phyloP scores from a whole-genome alignment of 345 rosid genomes.

The Erucastrum elatum region DNA sequence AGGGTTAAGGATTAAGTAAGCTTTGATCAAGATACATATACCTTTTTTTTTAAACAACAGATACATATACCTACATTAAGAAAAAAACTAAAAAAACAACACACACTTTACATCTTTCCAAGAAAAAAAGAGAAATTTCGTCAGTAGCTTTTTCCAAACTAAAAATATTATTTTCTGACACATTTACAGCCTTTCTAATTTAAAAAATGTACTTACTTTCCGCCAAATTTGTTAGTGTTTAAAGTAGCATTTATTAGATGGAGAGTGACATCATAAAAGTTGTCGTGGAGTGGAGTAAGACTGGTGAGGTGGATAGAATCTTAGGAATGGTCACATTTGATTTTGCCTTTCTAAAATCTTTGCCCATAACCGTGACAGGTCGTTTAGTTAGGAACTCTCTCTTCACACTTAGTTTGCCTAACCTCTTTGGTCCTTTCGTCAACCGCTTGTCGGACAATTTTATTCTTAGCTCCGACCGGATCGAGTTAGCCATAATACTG shows the following conservation, averaged over 20 bases:
- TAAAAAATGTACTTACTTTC: neutral
- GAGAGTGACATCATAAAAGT: conserved; percentile 13
- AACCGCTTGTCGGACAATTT: conserved; percentile 4
- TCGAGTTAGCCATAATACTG: neutral
- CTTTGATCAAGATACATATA: neutral
- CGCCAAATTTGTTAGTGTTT: neutral
- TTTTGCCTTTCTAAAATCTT: conserved; percentile 8
- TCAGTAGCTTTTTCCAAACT: neutral
- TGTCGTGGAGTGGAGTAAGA: conserved; percentile 1
- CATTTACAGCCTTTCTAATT: neutral
- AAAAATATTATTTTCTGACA: neutral
- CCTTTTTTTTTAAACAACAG: no score
- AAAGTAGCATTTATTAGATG: neutral
- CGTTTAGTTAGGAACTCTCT: conserved; percentile 3
- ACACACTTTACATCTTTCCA: neutral
- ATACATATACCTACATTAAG: no score
- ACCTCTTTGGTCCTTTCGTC: conserved; percentile 21
- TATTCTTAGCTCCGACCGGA: neutral
- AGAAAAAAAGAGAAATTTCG: no score
- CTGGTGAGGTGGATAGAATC: conserved; percentile 30
- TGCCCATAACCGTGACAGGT: conserved; percentile 25
- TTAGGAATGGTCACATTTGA: conserved; percentile 27
- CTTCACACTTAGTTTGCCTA: neutral
- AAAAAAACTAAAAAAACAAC: neutral
- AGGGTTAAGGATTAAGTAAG: neutral